Percentiles rank a stretch among this genome's conserved stretches.
Conservation (phyloP, 179 eudicot species). For the Dionaea muscipula region DNA sequence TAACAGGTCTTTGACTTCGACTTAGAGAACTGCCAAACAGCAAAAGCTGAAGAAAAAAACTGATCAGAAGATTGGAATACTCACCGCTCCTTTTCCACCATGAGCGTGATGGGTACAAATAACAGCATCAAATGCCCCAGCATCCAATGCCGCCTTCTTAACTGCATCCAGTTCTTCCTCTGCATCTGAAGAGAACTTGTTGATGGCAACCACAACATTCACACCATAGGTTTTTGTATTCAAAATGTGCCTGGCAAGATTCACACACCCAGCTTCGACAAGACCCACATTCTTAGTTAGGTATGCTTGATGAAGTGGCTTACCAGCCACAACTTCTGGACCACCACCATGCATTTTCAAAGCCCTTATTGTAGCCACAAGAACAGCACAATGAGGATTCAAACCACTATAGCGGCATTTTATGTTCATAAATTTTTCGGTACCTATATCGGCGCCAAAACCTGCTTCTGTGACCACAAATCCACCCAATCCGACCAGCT, state of each 20-base stretch:
- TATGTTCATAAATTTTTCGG: slow-evolving; percentile 96
- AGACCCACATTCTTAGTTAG: slow-evolving; percentile 73
- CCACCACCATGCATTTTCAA: slow-evolving; percentile 99
- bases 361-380: slow-evolving; percentile 93
- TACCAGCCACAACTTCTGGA: slow-evolving; percentile 85
- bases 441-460: slow-evolving; percentile 91
- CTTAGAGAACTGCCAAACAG: not conserved
- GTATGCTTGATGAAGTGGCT: slow-evolving; percentile 77
- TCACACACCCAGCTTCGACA: slow-evolving; percentile 88
- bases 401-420: slow-evolving; percentile 93
- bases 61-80: slow-evolving; percentile 15
- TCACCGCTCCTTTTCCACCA: slow-evolving; percentile 99
- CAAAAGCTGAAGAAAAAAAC: not conserved
- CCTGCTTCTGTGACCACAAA: slow-evolving; percentile 97
- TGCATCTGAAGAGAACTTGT: slow-evolving; percentile 77
- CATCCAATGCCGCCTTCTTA: slow-evolving; percentile 51
- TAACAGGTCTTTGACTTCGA: too few relatives aligned
- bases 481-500: slow-evolving; percentile 89
- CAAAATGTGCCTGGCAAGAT: slow-evolving; percentile 72
- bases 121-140: slow-evolving; percentile 94
- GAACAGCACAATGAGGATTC: slow-evolving; percentile 82
- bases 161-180: slow-evolving; percentile 82
- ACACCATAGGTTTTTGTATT: slow-evolving; percentile 87
- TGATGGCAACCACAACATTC: slow-evolving; percentile 90
- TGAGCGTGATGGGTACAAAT: slow-evolving; percentile 94